Conservation (phyloP, 2,329 filamentous ascomycete genomes). For the Paecilomyces fulvus region DNA sequence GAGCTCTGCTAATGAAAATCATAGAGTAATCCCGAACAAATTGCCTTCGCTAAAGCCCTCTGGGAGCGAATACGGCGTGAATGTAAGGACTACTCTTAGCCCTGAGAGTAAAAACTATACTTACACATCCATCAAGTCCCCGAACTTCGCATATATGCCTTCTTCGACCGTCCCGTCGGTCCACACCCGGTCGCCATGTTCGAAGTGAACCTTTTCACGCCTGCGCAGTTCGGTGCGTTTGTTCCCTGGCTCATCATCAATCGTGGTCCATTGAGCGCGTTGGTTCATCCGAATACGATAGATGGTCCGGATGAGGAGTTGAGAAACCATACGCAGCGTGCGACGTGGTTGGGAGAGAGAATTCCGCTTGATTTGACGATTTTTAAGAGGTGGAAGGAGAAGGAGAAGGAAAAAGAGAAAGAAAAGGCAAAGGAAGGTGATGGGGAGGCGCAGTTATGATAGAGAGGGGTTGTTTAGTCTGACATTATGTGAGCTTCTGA, state of each 20-base stretch:
- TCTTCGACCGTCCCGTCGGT: conserved; percentile 71
- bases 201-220: conserved; percentile 81
- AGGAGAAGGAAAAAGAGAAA: conserved; percentile 11
- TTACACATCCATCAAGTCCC: conserved; percentile 51
- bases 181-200: conserved; percentile 85
- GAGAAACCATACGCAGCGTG: conserved; percentile 39
- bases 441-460: not conserved
- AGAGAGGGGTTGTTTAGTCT: not conserved
- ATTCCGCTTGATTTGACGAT: conserved; percentile 35
- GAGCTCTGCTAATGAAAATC: not conserved
- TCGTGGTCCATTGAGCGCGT: conserved; percentile 66
- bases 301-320: conserved; percentile 40
- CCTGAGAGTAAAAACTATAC: not conserved
- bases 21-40: conserved; percentile 52
- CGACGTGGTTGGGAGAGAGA: conserved; percentile 39
- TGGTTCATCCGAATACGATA: conserved; percentile 73
- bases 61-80: conserved; percentile 73
- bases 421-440: conserved; percentile 3
- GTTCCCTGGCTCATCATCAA: conserved; percentile 77
- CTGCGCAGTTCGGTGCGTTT: conserved; percentile 82
- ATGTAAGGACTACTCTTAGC: conserved; percentile 45
- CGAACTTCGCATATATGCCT: conserved; percentile 69
- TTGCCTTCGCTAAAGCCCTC: conserved; percentile 59
- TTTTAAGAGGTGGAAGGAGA: conserved; percentile 24
- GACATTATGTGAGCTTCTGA: not conserved